Percentiles rank a stretch among this genome's conserved stretches.
Conservation (phyloP, 495 filamentous ascomycete genomes). For the Cercophora samala region DNA sequence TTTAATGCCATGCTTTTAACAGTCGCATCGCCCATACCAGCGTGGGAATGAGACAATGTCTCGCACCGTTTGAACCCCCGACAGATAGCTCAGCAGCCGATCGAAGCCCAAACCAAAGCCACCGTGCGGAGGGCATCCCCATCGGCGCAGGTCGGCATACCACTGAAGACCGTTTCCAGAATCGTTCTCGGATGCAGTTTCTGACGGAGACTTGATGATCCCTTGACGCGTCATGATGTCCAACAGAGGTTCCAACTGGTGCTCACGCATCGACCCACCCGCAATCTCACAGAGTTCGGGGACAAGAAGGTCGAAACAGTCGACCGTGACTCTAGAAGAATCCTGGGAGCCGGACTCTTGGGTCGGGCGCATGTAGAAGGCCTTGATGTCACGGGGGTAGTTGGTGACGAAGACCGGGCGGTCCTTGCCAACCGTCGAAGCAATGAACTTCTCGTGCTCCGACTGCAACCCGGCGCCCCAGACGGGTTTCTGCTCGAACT, state of each 20-base stretch:
- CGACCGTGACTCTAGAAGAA: slow-evolving; percentile 59
- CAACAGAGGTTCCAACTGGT: slow-evolving; percentile 68
- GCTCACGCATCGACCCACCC: slow-evolving; percentile 90
- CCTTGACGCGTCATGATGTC: slow-evolving; percentile 61
- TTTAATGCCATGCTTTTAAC: slow-evolving; percentile 47
- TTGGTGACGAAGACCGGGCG: slow-evolving; percentile 86
- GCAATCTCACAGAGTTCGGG: slow-evolving; percentile 86
- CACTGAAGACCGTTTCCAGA: slow-evolving; percentile 59
- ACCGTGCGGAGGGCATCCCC: slow-evolving; percentile 92
- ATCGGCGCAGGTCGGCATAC: slow-evolving; percentile 93
- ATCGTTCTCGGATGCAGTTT: slow-evolving; percentile 12
- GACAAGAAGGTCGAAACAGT: slow-evolving; percentile 93
- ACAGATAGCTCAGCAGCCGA: slow-evolving; percentile 79
- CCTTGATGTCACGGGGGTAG: slow-evolving; percentile 81
- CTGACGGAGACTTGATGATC: slow-evolving; percentile 14
- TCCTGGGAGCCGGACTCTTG: slow-evolving; percentile 19
- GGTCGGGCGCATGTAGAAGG: slow-evolving; percentile 90
- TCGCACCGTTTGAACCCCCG: slow-evolving; percentile 77
- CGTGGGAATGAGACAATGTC: slow-evolving; percentile 88
- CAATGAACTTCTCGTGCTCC: slow-evolving; percentile 91
- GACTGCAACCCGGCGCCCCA: slow-evolving; percentile 79
- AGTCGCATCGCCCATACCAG: slow-evolving; percentile 88
- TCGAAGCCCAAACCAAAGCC: slow-evolving; percentile 96
- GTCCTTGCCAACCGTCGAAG: slow-evolving; percentile 62
- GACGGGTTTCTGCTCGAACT: slow-evolving; percentile 62